Base-by-base conservation (phyloP, 23 red algal genomes). In the Porphyridium purpureum region DNA sequence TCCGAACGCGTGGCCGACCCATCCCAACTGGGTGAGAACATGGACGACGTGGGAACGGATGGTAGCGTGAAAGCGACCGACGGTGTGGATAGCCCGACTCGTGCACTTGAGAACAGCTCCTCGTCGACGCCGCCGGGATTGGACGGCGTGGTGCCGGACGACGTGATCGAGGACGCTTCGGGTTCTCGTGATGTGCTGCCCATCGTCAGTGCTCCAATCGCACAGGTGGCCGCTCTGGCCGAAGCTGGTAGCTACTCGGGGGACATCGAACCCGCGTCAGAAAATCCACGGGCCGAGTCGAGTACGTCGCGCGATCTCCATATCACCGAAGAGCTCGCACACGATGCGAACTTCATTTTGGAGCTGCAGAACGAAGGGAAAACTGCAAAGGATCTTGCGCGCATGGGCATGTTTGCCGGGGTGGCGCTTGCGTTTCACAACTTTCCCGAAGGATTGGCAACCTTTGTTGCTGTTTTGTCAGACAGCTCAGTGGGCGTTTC, bases 371-470 rank as follows among this genome's bases (percentile, higher is more conserved):
- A 44, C 11, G 38, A 11, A 44, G 38, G 17, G 38, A 44, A 44
- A 17, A 17, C 11, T 44, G 11, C 38, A 11, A 44, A 44, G 38
- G 31, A 49, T 21, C 53, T 83, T 6, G 54, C 62, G 19, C 57
- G 77, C 17, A 83, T 83, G 77, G 77, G 77, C 4, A 64, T 64
- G 19, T 83, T 83, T 57, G 66, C 77, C 0, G 77, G 67, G 1
- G 38, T 83, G 24, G 75, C 75, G 27, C 48, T 82, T 1, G 75
- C 75, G 59, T 33, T 55, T 6, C 65, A 92, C 67, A 92, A 92
- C 58, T 92, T 92, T 29, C 83, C 83, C 7, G 83, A 92, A 61
- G 83, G 83, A 19, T 57, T 92, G 11, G 83, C 83, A 1, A 80
- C 75, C 5, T 92, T 78, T 49, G 66, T 92, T 21, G 72, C 83